Evolutionary conservation across 441 rosid genomes (phyloP), one percentile per base, ranked within the genome.

Genomic region (Erodium trifolium): DNA sequence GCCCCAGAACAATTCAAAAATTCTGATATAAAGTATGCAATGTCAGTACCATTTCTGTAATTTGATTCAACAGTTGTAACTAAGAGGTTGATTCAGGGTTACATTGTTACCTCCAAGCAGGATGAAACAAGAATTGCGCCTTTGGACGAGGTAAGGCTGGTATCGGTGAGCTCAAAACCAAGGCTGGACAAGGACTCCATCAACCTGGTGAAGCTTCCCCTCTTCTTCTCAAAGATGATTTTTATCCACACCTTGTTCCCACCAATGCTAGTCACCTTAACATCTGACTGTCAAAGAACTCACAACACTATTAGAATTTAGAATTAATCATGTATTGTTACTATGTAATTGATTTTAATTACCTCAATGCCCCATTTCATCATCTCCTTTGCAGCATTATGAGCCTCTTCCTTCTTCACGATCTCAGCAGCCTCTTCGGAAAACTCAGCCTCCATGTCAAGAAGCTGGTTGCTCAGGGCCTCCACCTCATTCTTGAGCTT

Each of bases 171-270:
- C 73, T 86, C 87, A 14, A 90, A 69, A 35, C 94, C 96, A 9
- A 81, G 66, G 49, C 23, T 73, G 68, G 70, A 74, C 80, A 87
- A 76, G 65, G 80, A 81, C 69, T 91, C 94, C 70, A 90, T 66
- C 76, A 87, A 71, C 73, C 71, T 82, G 10, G 88, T 80, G 78
- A 93, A 82, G 23, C 79, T 72, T 8, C 91, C 85, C 43, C 14
- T 68, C 77, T 67, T 88, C 78, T 85, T 89, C 84, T 77, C 86
- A 39, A 82, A 66, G 41, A 78, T 41, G 17, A 93, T 84, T 86
- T 86, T 93, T 35, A 91, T 80, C 93, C 92, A 84, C 35, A 79
- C 74, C 78, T 81, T 89, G 29, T 78, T 78, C 67, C 78, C 87
- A 59, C 83, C 82, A 11, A 87, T 75, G 4, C 65, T 67, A 63